Percentiles rank a stretch among this genome's conserved stretches.
Evolutionary conservation across 1,139 yeast species (phyloP).

Genomic region (Scheffersomyces insectosa): DNA sequence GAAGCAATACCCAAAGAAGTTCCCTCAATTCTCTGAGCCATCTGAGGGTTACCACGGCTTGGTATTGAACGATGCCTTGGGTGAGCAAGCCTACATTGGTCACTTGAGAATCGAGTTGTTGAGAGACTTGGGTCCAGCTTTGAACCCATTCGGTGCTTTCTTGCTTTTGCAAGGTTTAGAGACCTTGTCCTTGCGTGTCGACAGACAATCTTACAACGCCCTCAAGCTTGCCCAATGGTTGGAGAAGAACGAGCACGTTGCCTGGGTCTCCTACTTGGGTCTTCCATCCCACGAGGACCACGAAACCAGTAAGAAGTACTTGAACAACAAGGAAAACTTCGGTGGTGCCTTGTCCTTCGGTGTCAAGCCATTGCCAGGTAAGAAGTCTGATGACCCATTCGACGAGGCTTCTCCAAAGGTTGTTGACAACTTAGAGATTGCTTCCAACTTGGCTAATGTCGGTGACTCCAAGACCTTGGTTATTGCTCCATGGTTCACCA

Average conservation of each 20-base stretch:
- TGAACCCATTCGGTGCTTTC: constrained; percentile 89
- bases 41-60: constrained; percentile 93
- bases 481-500: constrained; percentile 93
- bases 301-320: constrained; percentile 78
- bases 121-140: constrained; percentile 89
- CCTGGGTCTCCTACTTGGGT: constrained; percentile 93
- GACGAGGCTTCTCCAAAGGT: constrained; percentile 76
- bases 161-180: constrained; percentile 87
- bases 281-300: constrained; percentile 81
- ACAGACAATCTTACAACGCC: constrained; percentile 88
- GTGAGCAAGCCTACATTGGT: constrained; percentile 74
- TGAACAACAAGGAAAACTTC: constrained; percentile 59
- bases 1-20: constrained; percentile 80
- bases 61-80: constrained; percentile 78
- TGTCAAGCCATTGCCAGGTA: constrained; percentile 61
- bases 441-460: constrained; percentile 92
- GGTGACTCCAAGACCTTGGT: constrained; percentile 95
- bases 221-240: constrained; percentile 75
- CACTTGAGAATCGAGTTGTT: constrained; percentile 83
- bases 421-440: constrained; percentile 78
- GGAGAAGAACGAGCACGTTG: constrained; percentile 69
- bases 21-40: constrained; percentile 88
- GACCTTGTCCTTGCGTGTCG: constrained; percentile 89
- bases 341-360: constrained; percentile 92
- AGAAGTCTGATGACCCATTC: constrained; percentile 54